These are phyloP conservation scores for Jasminum sambac DNA, from an alignment of 257 asterid species.

Conservation along the genomic window DNA sequence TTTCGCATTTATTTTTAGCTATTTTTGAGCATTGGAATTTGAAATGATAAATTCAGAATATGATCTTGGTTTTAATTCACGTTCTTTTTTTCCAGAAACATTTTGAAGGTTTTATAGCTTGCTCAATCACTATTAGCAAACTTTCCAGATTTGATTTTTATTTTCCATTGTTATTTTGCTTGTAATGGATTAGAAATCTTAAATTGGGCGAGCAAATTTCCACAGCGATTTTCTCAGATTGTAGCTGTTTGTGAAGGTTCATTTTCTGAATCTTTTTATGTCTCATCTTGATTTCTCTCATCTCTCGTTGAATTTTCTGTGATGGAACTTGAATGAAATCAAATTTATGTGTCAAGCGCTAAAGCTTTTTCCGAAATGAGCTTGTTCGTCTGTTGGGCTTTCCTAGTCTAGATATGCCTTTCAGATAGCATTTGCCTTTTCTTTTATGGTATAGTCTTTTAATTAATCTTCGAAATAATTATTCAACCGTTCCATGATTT, in stretches of 20 bases:
- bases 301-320: neutral
- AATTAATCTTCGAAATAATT: neutral
- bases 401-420: neutral
- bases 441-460: neutral
- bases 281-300: neutral
- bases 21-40: neutral
- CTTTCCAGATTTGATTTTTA: neutral
- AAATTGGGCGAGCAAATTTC: neutral
- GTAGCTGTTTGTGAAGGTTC: neutral
- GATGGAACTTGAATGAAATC: neutral
- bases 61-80: neutral
- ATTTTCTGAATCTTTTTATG: neutral
- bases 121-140: neutral
- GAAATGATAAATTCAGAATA: slow-evolving; percentile 1
- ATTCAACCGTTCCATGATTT: neutral
- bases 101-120: neutral
- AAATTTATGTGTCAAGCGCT: neutral
- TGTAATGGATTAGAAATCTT: neutral
- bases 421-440: neutral
- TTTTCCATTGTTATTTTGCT: neutral
- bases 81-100: neutral
- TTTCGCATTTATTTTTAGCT: slow-evolving; percentile 10
- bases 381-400: neutral
- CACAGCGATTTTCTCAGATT: neutral
- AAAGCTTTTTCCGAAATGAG: neutral